Evolutionary conservation across 345 rosid genomes (phyloP), one percentile per base, ranked within the genome.

Genomic region (Balakata baccata): DNA sequence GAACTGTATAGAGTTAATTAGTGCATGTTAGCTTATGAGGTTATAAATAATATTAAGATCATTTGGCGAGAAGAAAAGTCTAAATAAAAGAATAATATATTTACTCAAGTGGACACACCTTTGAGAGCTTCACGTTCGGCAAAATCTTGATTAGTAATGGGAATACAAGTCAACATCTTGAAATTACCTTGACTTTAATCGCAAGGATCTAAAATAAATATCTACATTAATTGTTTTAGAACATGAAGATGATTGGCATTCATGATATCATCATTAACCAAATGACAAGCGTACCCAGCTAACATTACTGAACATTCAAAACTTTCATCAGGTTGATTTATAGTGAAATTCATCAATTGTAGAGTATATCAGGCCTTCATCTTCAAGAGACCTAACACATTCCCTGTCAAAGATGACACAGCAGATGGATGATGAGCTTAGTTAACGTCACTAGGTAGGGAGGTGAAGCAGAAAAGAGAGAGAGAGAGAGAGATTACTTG

Each of bases 301-400:
- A 62, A 62, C 41, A 54, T 45, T 65, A 11, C 20, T 20, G 4
- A 38, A 65, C 20, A 47, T 41, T 50, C 64, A 77, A 75, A 78
- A 85, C 57, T 77, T 86, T 80, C 83, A 88, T 9, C 92, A 88
- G 41, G 91, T 83, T 46, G 88, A 89, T 84, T 95, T 89, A 85
- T 85, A 95, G 84, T 92, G 99, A 77, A 84, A 89, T 70, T 95
- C 97, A n/a, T 95, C 99, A 16, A 95, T 87, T 61, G 98, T 92
- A 12, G 99, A 95, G 82, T 95, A 95, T 60, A 95, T 85, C 53
- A 92, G 79, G 43, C 99, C 98, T 80, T 95, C 99, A 60, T 83
- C 91, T 83, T 95, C 99, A 51, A 92, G 88, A 58, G 89, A 82
- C 52, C 88, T 85, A 68, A 91, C 84, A 12, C 92, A 85, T 74